Conservation (phyloP, 495 filamentous ascomycete genomes). For the Lasiosphaeria miniovina region DNA sequence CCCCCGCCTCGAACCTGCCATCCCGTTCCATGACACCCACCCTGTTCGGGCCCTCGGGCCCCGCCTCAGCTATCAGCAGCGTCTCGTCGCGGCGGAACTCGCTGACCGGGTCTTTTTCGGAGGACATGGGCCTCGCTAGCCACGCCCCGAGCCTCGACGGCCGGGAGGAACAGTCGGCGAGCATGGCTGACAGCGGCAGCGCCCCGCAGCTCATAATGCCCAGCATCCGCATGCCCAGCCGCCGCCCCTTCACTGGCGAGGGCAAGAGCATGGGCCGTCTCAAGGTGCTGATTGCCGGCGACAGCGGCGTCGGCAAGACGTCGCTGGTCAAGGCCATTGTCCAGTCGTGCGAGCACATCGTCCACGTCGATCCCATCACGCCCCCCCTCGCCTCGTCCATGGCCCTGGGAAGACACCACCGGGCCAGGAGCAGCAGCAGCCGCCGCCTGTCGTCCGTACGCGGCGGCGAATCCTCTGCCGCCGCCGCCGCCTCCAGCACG, state of each 20-base stretch:
- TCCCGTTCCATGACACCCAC: conserved; percentile 58
- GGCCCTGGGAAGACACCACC: conserved; percentile 18
- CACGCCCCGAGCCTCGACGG: conserved; percentile 36
- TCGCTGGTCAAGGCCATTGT: conserved; percentile 90
- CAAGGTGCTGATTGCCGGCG: conserved; percentile 84
- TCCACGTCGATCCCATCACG: conserved; percentile 82
- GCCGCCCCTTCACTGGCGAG: conserved; percentile 84
- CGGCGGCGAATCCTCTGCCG: conserved; percentile 2
- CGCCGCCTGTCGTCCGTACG: conserved; percentile 4
- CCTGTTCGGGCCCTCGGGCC: conserved; percentile 45
- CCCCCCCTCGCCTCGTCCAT: conserved; percentile 31
- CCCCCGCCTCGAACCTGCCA: conserved; percentile 25
- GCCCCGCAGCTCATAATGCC: conserved; percentile 96
- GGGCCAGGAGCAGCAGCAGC: conserved; percentile 11
- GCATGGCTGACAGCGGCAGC: conserved; percentile 50
- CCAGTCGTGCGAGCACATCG: conserved; percentile 92
- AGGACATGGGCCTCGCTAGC: conserved; percentile 44
- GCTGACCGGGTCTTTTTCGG: conserved; percentile 45
- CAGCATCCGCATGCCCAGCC: conserved; percentile 89
- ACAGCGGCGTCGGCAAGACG: conserved; percentile 82
- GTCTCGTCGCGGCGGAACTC: conserved; percentile 57
- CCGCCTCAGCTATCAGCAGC: conserved; percentile 45
- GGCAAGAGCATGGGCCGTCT: conserved; percentile 82
- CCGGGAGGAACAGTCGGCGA: conserved; percentile 11
- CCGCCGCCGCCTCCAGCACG: conserved; percentile 30